Base-by-base conservation (phyloP, 208 protist species). In the Wallacemonas collosoma region DNA sequence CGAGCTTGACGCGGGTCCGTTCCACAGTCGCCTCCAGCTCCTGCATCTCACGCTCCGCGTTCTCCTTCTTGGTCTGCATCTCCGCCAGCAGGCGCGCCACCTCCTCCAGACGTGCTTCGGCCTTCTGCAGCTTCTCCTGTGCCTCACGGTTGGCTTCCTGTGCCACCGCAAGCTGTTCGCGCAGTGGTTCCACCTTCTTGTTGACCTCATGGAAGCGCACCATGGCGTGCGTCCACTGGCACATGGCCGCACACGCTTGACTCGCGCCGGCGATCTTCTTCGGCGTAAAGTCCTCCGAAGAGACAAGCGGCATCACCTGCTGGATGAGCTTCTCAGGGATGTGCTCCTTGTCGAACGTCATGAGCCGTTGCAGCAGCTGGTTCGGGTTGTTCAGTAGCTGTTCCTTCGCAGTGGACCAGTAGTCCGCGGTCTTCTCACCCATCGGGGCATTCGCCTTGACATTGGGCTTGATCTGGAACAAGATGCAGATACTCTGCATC, bases 141-240 rank as follows among this genome's bases (percentile, higher is more conserved):
- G 95, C 94, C 44, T 94, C 79, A 35, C 96, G 88, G 48, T 99
- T 97, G 65, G 98, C 90, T 62, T 88, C 87, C 83, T 99, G 85
- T 6, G 98, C 97, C 38, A 96, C 77, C 11, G 82, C 87, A 14
- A 99, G 86, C 8, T 83, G 71, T 79, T 97, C 54, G 8, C 96
- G 86, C 77, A 99, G 95, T 40, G 98, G 98, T 67, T 89, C 88
- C 2, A 99, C 98, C 67, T 95, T 93, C 78, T 97, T 98, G 77
- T 96, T 95, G 40, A 98, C 98, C 75, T 91, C 82, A 78, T 99
- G 92, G 81, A 99, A 99, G 68, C 94, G 98, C 68, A 98, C 89
- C 97, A 99, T 99, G 40, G 98, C 98, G 66, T 98, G 91, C 7
- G 98, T 98, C 98, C 98, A 99, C 79, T 98, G 89, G 72, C 98